phyloP scores from a whole-genome alignment of 2,329 filamentous ascomycete genomes.

The Neospermospora avenae region DNA sequence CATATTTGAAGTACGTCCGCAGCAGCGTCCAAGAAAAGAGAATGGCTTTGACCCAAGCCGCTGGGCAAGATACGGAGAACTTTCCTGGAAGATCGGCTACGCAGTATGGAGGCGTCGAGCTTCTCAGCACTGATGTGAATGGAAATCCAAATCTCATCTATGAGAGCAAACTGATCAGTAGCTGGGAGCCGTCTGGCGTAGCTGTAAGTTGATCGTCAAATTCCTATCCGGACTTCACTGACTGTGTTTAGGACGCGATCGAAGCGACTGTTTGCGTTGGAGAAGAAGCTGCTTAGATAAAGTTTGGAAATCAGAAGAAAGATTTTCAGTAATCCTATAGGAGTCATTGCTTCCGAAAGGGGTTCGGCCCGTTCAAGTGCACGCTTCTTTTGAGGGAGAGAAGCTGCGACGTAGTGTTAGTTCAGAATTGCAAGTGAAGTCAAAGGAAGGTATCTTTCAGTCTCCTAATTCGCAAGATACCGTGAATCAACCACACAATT shows the following conservation, averaged over 20 bases:
- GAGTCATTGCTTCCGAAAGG: too few relatives aligned
- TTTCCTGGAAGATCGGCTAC: constrained; percentile 23
- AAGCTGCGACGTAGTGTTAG: too few relatives aligned
- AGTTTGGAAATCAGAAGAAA: background rate
- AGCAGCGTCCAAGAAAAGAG: constrained; percentile 61
- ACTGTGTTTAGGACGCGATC: constrained; percentile 53
- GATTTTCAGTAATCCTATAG: too few relatives aligned
- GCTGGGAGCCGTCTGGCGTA: constrained; percentile 65
- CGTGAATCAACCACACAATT: too few relatives aligned
- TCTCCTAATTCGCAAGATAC: too few relatives aligned
- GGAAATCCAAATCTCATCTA: constrained; percentile 67
- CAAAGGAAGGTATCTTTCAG: too few relatives aligned
- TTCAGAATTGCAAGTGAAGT: too few relatives aligned
- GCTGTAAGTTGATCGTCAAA: constrained; percentile 46
- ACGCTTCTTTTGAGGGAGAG: too few relatives aligned
- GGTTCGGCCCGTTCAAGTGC: too few relatives aligned
- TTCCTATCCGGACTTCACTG: background rate
- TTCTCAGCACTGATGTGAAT: constrained; percentile 30
- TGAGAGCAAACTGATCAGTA: constrained; percentile 59
- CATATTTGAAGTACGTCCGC: constrained; percentile 68
- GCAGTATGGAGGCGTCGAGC: constrained; percentile 40
- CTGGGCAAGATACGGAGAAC: constrained; percentile 41
- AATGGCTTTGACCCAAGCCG: constrained; percentile 44
- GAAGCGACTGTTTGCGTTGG: constrained; percentile 60
- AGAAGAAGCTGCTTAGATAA: constrained; percentile 17